Evolutionary conservation across 306 rosid genomes (phyloP), one percentile per base, ranked within the genome.

Genomic region (Vigna angularis): DNA sequence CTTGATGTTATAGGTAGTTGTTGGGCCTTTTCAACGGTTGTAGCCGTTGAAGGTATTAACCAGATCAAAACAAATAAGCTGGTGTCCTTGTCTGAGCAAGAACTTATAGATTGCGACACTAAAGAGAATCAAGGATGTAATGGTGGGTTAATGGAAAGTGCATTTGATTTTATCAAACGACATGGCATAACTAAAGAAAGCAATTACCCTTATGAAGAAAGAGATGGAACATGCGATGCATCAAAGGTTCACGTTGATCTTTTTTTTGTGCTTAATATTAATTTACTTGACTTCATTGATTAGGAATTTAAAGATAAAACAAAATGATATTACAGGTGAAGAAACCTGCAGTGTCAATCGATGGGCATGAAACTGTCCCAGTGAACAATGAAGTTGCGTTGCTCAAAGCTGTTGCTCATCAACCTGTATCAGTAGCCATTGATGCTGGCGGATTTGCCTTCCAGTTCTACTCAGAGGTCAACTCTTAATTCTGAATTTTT

Each of bases 21-120:
- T 40, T 88, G 91, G 91, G 87, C 91, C 1, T 88, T 88, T 85
- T 85, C 91, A 62, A 65, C 91, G 0, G 32, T 85, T 7, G 91
- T 11, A 15, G 89, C 87, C 0, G 89, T 88, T 13, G 91, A 88
- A 86, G 91, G 91, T 0, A 81, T 88, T 9, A 88, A 88, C 78
- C 86, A 85, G 70, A 83, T 88, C 1, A 85, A 74, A 76, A 82
- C 89, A 51, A 32, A 75, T 0, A 78, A 83, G 69, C 80, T 88
- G 47, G 89, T 85, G 8, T 74, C 87, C 11, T 62, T 88, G 52
- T 88, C 89, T 3, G 91, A 85, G 83, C 87, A 88, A 78, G 86
- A 88, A 76, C 86, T 85, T 30, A 17, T 88, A 11, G 89, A 88
- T 69, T 88, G 91, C 20, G 89, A 88, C 40, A 85, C 16, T 45